Evolutionary conservation across 495 filamentous ascomycete species (phyloP).

Genomic region (Trichoderma gamsii): DNA sequence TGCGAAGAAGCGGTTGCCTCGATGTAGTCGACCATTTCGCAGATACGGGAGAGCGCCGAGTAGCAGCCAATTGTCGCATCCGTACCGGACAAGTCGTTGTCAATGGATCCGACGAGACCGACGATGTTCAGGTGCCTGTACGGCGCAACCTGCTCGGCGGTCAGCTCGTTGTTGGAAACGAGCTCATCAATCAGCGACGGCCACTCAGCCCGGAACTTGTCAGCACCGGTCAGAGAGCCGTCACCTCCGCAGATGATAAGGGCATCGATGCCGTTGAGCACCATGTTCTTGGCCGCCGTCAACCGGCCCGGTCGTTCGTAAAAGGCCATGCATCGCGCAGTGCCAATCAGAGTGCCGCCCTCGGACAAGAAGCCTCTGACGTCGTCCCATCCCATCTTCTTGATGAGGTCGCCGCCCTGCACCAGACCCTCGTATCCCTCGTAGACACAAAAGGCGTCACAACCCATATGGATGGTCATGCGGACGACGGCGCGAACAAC

Average conservation of each 20-base stretch:
- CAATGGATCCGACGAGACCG: slow-evolving; percentile 92
- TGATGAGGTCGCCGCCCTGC: slow-evolving; percentile 78
- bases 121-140: slow-evolving; percentile 88
- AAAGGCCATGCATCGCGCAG: slow-evolving; percentile 85
- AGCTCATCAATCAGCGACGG: slow-evolving; percentile 78
- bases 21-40: slow-evolving; percentile 90
- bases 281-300: slow-evolving; percentile 84
- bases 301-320: slow-evolving; percentile 78
- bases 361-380: slow-evolving; percentile 92
- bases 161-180: slow-evolving; percentile 61
- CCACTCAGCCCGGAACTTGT: slow-evolving; percentile 90
- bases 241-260: slow-evolving; percentile 97
- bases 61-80: slow-evolving; percentile 98
- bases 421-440: slow-evolving; percentile 98
- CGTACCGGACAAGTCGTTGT: slow-evolving; percentile 96
- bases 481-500: slow-evolving; percentile 90
- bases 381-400: slow-evolving; percentile 84
- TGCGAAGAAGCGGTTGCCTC: slow-evolving; percentile 97
- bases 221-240: slow-evolving; percentile 92
- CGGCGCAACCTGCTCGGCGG: slow-evolving; percentile 58
- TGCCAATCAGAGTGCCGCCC: slow-evolving; percentile 95
- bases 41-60: slow-evolving; percentile 85
- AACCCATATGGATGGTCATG: slow-evolving; percentile 79
- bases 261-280: slow-evolving; percentile 88
- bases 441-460: slow-evolving; percentile 82